Evolutionary conservation across 352 stramenopile species (phyloP), one percentile per base, ranked within the genome.

Genomic region (Pythium aristosporum): DNA sequence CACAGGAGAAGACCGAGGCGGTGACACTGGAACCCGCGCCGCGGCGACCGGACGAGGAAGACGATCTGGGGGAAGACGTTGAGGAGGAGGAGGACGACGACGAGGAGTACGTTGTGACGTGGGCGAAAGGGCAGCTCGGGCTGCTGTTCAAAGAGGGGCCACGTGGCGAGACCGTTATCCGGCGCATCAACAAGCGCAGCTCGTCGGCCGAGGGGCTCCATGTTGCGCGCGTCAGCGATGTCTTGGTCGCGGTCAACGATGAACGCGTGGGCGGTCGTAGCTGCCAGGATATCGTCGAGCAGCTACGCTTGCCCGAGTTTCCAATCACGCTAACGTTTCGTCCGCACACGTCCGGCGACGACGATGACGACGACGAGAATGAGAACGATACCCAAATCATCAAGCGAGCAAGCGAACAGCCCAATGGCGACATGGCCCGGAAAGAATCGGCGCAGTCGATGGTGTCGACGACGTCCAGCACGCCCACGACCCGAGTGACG

Each of bases 221-320:
- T 39, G 80, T 82, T 28, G 82, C 85, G 20, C 79, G 83, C 28
- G 80, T 75, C 0, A 83, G 87, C n/a, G 87, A 95, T 59, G 78
- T 89, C n/a, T 66, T 95, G 11, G 53, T 92, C 5, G 84, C 79
- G 7, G 54, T 95, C 0, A 91, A 95, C 49, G 78, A 80, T 23
- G 60, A 74, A 6, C 77, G 73, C 16, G 77, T 93, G 20, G 72
- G 66, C 2, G 72, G 63, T 11, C 74, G 74, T 34, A 71, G 74
- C 2, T 94, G 90, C 65, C 71, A 82, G 25, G 76, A 83, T 23
- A 75, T 94, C 37, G 87, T 94, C 30, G 82, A 88, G 57, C 63
- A 70, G 54, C 62, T 94, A 50, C 86, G 87, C 50, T 64, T 68
- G 28, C 81, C 82, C 18, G 65, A 70, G 23, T 90, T 91, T 63